Evolutionary conservation across 495 filamentous ascomycete species (phyloP), one percentile per base, ranked within the genome.

Genomic region (Penicillium samsonianum): DNA sequence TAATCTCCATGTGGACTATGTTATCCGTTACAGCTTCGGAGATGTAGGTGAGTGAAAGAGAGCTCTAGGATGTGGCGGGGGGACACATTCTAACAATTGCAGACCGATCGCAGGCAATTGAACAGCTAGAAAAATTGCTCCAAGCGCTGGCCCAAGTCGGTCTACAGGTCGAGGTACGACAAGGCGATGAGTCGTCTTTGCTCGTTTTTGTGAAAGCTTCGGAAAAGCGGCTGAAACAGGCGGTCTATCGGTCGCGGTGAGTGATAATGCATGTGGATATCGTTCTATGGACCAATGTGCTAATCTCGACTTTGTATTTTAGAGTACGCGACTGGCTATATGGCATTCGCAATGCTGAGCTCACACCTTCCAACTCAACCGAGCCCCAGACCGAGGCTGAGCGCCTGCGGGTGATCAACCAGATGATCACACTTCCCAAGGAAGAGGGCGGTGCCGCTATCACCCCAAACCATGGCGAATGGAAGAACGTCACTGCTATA

Each of bases 261-360:
- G 75, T 68, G 50, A 26, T 17, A 5, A 20, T 37, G 35, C 0
- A 33, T 44, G 49, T n/a, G n/a, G n/a, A n/a, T n/a, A n/a, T 41
- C 19, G 11, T 47, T 37, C 11, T 20, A 25, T 54, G 41, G n/a
- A n/a, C 48, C 19, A 25, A 25, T 54, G 35, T 38, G 37, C 52
- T 62, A 28, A 50, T 41, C n/a, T 42, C 5, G 25, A 14, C 11
- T 44, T 49, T 41, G 23, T 12, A 10, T 69, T 0, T 67, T 10
- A 91, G 94, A 49, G 87, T 97, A 45, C 91, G 91, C 65, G 95
- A 98, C 76, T 98, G 94, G 94, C 87, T 98, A 25, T 88, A 92
- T 74, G 91, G 94, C 31, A 88, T 97, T 37, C 87, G 91, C 41
- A 79, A 87, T 58, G 79, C 81, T 16, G 88, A 92, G 28, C 95